These are phyloP conservation scores for Kodamaea sagamina DNA, from an alignment of 805 yeast species.

Conservation along the genomic window DNA sequence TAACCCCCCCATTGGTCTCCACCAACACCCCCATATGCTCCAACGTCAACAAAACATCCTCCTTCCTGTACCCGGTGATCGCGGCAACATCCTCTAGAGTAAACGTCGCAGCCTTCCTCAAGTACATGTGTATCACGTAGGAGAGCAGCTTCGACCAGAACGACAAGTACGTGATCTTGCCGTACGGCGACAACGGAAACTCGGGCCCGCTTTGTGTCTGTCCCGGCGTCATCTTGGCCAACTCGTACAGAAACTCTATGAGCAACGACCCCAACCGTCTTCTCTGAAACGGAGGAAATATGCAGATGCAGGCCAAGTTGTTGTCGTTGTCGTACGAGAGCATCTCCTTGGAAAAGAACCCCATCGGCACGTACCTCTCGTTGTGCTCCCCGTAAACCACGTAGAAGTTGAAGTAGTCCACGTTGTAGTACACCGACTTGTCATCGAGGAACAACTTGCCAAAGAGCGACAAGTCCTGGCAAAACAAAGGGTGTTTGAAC, in stretches of 20 bases:
- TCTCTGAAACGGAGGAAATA: constrained; percentile 90
- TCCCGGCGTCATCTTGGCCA: constrained; percentile 59
- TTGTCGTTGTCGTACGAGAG: constrained; percentile 72
- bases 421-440: constrained; percentile 81
- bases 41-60: constrained; percentile 61
- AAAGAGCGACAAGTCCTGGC: constrained; percentile 81
- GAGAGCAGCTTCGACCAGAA: constrained; percentile 67
- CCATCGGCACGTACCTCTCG: constrained; percentile 59
- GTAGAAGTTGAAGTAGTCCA: constrained; percentile 80
- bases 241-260: constrained; percentile 78
- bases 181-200: constrained; percentile 82
- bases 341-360: constrained; percentile 88
- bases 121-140: constrained; percentile 18
- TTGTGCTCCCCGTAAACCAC: constrained; percentile 58
- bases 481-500: constrained; percentile 58
- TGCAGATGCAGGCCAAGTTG: constrained; percentile 86
- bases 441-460: constrained; percentile 88
- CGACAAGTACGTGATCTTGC: constrained; percentile 65
- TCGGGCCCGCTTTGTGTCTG: constrained; percentile 84
- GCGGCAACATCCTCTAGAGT: constrained; percentile 52
- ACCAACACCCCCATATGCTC: constrained; percentile 49
- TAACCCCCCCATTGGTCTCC: constrained; percentile 14
- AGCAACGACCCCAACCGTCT: constrained; percentile 74
- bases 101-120: constrained; percentile 20
- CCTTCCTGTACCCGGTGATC: constrained; percentile 63